Evolutionary conservation across 2,329 filamentous ascomycete genomes (phyloP).

Genomic region (Dothideomycetes sp.): DNA sequence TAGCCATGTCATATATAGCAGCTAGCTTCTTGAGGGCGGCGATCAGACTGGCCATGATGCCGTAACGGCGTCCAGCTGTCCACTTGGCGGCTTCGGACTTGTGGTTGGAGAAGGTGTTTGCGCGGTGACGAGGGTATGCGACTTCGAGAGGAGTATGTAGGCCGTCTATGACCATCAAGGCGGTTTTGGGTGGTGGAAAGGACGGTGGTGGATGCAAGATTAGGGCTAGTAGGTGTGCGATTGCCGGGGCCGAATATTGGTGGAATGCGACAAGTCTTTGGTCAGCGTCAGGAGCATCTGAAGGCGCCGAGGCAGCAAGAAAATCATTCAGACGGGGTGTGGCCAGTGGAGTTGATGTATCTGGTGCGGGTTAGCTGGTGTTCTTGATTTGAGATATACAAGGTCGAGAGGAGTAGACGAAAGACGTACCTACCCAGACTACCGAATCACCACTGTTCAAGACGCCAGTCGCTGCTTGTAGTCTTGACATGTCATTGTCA

Average conservation of each 20-base stretch:
- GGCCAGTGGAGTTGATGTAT: slow-evolving; percentile 42
- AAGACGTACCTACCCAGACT: slow-evolving; percentile 69
- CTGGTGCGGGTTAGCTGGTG: slow-evolving; percentile 22
- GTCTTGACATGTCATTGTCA: slow-evolving; percentile 35
- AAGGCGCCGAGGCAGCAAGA: slow-evolving; percentile 8
- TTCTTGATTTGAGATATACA: neutral
- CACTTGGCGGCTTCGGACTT: slow-evolving; percentile 36
- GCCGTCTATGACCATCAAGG: slow-evolving; percentile 68
- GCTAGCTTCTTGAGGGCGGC: slow-evolving; percentile 60
- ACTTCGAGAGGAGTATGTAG: slow-evolving; percentile 68
- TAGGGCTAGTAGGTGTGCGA: slow-evolving; percentile 62
- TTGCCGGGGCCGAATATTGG: slow-evolving; percentile 51
- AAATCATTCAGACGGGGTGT: slow-evolving; percentile 40
- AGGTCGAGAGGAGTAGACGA: neutral
- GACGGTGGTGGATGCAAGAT: slow-evolving; percentile 55
- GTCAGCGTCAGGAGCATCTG: slow-evolving; percentile 5
- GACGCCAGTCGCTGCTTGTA: slow-evolving; percentile 59
- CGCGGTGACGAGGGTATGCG: slow-evolving; percentile 56
- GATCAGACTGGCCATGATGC: slow-evolving; percentile 58
- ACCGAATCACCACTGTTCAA: slow-evolving; percentile 54
- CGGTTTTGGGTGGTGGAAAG: slow-evolving; percentile 54
- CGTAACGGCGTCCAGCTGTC: slow-evolving; percentile 42
- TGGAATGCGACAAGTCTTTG: slow-evolving; percentile 40
- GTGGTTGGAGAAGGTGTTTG: slow-evolving; percentile 9
- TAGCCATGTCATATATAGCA: slow-evolving; percentile 59